Evolutionary conservation across 176 grass and related monocot species (phyloP).

Genomic region (Ensete ventricosum): DNA sequence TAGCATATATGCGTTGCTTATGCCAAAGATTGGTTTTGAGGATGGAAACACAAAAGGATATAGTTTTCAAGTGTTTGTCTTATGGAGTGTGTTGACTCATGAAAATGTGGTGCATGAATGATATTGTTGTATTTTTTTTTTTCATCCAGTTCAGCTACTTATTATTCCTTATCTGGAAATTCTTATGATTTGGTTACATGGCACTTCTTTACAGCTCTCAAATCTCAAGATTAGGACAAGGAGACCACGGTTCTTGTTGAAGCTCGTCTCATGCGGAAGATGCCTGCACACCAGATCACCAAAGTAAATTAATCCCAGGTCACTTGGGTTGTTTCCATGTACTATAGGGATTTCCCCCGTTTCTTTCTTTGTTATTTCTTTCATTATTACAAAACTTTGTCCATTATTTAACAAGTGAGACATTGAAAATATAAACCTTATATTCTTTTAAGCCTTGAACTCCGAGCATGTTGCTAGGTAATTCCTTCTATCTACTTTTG

Average conservation of each 20-base stretch:
- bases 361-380: no score
- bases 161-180: not conserved
- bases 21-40: no score
- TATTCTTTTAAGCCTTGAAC: no score
- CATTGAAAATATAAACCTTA: no score
- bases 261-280: slow-evolving; percentile 28
- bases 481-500: no score
- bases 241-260: slow-evolving; percentile 14
- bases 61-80: not conserved
- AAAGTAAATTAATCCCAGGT: not conserved
- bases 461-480: no score
- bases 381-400: no score
- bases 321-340: no score
- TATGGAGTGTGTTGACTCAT: not conserved
- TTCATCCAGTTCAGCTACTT: not conserved
- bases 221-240: slow-evolving; percentile 20
- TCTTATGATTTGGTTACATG: not conserved
- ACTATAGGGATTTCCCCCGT: no score
- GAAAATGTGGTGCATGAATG: not conserved
- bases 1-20: no score
- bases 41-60: no score
- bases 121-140: not conserved
- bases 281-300: slow-evolving; percentile 32
- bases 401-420: no score
- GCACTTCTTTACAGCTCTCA: slow-evolving; percentile 18